phyloP scores from a whole-genome alignment of 2,329 filamentous ascomycete genomes.

The Penicillium occitanis region DNA sequence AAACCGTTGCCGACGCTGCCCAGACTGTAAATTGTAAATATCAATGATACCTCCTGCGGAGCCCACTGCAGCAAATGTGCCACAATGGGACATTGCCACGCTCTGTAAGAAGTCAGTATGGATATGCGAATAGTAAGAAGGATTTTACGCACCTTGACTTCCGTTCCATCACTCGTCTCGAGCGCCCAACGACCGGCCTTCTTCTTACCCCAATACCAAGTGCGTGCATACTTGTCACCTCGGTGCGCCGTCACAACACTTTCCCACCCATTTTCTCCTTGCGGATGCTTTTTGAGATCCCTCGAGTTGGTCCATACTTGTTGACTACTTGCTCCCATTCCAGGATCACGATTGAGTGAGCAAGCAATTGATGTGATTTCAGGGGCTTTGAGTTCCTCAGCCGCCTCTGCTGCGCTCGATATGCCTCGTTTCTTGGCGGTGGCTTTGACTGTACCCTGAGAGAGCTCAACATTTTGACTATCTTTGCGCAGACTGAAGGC shows the following conservation, averaged over 20 bases:
- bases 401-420: constrained; percentile 23
- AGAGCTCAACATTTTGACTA: constrained; percentile 89
- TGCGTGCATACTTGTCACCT: constrained; percentile 78
- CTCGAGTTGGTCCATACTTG: constrained; percentile 80
- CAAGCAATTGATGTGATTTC: constrained; percentile 90
- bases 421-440: constrained; percentile 72
- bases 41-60: constrained; percentile 81
- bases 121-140: background rate
- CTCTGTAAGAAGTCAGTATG: constrained; percentile 53
- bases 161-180: constrained; percentile 76
- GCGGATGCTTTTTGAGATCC: constrained; percentile 66
- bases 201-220: constrained; percentile 98
- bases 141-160: constrained; percentile 57
- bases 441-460: constrained; percentile 82
- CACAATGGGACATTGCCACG: constrained; percentile 85
- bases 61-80: constrained; percentile 88
- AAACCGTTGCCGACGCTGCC: constrained; percentile 81
- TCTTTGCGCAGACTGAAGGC: constrained; percentile 93
- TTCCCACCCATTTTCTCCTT: constrained; percentile 89
- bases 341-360: constrained; percentile 90
- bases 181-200: constrained; percentile 91
- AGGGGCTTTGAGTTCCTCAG: constrained; percentile 71
- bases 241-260: constrained; percentile 92
- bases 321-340: constrained; percentile 80
- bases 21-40: constrained; percentile 96